These are phyloP conservation scores for Talaromyces sp. DNA, from an alignment of 2,329 filamentous ascomycete species.

Conservation along the genomic window DNA sequence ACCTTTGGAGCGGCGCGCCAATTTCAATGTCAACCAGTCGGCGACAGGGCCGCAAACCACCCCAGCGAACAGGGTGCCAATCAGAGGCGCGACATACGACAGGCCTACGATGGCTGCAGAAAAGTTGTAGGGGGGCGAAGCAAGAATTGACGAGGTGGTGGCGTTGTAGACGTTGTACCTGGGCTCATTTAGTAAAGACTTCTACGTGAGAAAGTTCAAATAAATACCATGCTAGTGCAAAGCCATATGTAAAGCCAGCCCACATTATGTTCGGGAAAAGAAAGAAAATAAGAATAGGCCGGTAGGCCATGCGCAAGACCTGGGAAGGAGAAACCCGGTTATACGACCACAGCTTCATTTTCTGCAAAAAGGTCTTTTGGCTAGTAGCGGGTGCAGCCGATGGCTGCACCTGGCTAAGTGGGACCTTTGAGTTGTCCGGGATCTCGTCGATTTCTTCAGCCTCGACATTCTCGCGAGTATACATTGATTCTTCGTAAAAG, in stretches of 20 bases:
- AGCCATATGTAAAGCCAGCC: slow-evolving; percentile 24
- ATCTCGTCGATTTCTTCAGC: slow-evolving; percentile 16
- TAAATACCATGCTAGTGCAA: slow-evolving; percentile 14
- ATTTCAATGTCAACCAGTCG: slow-evolving; percentile 18
- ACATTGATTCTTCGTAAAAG: slow-evolving; percentile 58
- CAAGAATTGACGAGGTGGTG: slow-evolving; percentile 23
- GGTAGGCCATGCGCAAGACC: slow-evolving; percentile 17
- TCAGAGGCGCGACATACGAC: slow-evolving; percentile 19
- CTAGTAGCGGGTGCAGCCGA: neutral
- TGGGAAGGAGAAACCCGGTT: slow-evolving; percentile 12
- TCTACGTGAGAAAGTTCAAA: neutral
- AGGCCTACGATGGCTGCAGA: slow-evolving; percentile 20
- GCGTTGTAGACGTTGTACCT: slow-evolving; percentile 29
- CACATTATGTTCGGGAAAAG: slow-evolving; percentile 21
- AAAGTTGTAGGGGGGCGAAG: slow-evolving; percentile 22
- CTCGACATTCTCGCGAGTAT: slow-evolving; percentile 34
- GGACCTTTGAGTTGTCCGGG: slow-evolving; percentile 8
- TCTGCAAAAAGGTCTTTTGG: slow-evolving; percentile 15
- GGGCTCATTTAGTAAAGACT: neutral
- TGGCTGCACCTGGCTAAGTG: slow-evolving; percentile 1
- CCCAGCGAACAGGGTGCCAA: slow-evolving; percentile 15
- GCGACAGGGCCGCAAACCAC: slow-evolving; percentile 16
- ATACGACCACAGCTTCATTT: slow-evolving; percentile 22
- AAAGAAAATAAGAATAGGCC: slow-evolving; percentile 21
- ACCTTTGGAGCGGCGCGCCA: slow-evolving; percentile 19